Base-by-base conservation (phyloP, 768 basidiomycete genomes). In the Termitomyces sp. region DNA sequence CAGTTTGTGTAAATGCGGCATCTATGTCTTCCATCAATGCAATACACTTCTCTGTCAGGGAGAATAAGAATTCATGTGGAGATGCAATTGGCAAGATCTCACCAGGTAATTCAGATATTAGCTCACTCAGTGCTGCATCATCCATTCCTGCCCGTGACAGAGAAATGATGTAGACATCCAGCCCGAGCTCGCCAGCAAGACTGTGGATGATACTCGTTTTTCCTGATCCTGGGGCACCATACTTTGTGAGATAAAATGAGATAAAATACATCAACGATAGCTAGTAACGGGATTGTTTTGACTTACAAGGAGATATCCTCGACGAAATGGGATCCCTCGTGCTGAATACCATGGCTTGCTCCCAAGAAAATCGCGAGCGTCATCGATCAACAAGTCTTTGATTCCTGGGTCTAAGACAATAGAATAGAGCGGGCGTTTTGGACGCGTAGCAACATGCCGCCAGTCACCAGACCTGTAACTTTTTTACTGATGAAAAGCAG, bases 1-100 rank as follows among this genome's bases (percentile, higher is more conserved):
- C 53, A 23, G 65, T 68, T 49, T 74, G 70, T 34, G 72, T 73
- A 70, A 92, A 89, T 2, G 89, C 90, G 2, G 85, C 88, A 62
- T 93, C 91, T 54, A 92, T 86, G 66, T 92, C 91, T 68, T 92
- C 90, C 82, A 93, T 90, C 35, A 93, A 75, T 5, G 85, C 82
- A 54, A 92, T 86, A 63, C 86, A 90, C 61, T 77, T 77, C 56
- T 83, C 76, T 77, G 17, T 41, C n/a, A 4, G 44, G 16, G 25
- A 23, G 21, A 54, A 19, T 10, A 29, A 46, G 54, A 40, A 27
- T 42, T 31, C 14, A 35, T 32, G 14, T 7, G 3, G 9, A 31
- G 5, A 35, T 60, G 48, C 40, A 56, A 37, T 10, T 55, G 40
- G 2, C 55, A 50, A 4, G 61, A 55, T 9, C 68, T 61, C 59